These are phyloP conservation scores for Podosphaera leucotricha DNA, from an alignment of 2,329 filamentous ascomycete genomes.

Conservation along the genomic window DNA sequence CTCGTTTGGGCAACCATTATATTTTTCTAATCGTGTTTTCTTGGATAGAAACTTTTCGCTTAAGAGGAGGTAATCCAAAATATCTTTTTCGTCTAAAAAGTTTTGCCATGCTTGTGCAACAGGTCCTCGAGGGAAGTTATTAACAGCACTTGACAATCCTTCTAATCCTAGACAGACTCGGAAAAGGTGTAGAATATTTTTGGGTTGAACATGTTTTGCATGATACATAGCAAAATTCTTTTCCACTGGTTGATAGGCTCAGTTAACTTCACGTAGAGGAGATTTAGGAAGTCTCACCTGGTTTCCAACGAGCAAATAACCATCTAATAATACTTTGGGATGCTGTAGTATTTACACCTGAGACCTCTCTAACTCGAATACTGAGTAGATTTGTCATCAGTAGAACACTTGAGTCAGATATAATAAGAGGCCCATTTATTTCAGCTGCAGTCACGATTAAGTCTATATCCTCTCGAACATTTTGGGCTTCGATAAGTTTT, in stretches of 20 bases:
- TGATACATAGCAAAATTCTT: slow-evolving; percentile 39
- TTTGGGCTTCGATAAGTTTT: slow-evolving; percentile 41
- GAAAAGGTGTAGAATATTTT: slow-evolving; percentile 46
- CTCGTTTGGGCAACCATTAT: background rate
- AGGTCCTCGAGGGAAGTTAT: slow-evolving; percentile 8
- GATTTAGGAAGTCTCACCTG: slow-evolving; percentile 29
- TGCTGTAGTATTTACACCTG: slow-evolving; percentile 41
- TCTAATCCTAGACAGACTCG: slow-evolving; percentile 37
- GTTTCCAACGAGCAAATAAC: slow-evolving; percentile 62
- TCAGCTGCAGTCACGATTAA: slow-evolving; percentile 55
- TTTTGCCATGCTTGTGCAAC: slow-evolving; percentile 15
- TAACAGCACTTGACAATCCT: slow-evolving; percentile 4
- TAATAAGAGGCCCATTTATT: slow-evolving; percentile 51
- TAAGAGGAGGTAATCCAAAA: slow-evolving; percentile 32
- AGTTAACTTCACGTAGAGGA: background rate
- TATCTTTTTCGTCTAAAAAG: slow-evolving; percentile 17
- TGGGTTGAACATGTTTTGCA: slow-evolving; percentile 36
- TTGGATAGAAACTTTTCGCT: slow-evolving; percentile 16
- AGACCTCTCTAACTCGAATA: slow-evolving; percentile 40
- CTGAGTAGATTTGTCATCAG: slow-evolving; percentile 50
- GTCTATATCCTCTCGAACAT: slow-evolving; percentile 44
- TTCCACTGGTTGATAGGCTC: slow-evolving; percentile 27
- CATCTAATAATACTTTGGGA: slow-evolving; percentile 56
- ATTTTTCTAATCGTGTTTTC: background rate
- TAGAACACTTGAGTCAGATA: slow-evolving; percentile 57